Percentiles rank a stretch among this genome's conserved stretches.
phyloP scores from a whole-genome alignment of 164 flowering plant genomes.

The Tetracentron sinense region DNA sequence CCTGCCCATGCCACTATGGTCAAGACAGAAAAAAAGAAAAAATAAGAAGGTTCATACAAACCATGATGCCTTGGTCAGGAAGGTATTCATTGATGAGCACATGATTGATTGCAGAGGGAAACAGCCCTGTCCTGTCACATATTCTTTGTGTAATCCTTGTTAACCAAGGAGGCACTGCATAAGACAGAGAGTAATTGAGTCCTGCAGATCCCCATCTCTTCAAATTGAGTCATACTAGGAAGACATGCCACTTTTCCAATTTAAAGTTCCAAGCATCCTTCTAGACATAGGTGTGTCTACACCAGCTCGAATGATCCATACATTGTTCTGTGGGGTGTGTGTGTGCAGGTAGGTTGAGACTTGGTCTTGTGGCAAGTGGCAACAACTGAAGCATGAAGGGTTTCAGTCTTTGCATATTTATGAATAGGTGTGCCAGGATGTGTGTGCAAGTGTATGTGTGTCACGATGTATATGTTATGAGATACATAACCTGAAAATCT shows the following conservation, averaged over 20 bases:
- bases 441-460: not conserved
- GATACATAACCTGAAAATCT: not conserved
- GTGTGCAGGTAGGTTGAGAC: not conserved
- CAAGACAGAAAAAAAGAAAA: not conserved
- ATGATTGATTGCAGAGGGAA: constrained; percentile 81
- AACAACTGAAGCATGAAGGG: not conserved
- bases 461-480: not conserved
- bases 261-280: not conserved
- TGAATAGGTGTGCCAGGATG: not conserved
- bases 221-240: not conserved
- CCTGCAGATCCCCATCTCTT: too few species aligned
- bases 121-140: constrained; percentile 52
- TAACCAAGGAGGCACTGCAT: constrained; percentile 87
- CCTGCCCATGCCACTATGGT: too few species aligned
- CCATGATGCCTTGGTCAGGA: constrained; percentile 96
- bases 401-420: not conserved
- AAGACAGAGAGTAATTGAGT: constrained; percentile 6
- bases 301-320: not conserved
- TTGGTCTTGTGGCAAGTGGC: not conserved
- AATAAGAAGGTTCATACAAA: constrained; percentile 20
- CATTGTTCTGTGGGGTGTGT: not conserved
- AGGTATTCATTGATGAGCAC: constrained; percentile 95
- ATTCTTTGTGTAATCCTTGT: constrained; percentile 55
- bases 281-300: not conserved
- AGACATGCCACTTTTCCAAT: not conserved